Evolutionary conservation across 2,329 filamentous ascomycete species (phyloP), one percentile per base, ranked within the genome.

Genomic region (Paecilomyces niveus): DNA sequence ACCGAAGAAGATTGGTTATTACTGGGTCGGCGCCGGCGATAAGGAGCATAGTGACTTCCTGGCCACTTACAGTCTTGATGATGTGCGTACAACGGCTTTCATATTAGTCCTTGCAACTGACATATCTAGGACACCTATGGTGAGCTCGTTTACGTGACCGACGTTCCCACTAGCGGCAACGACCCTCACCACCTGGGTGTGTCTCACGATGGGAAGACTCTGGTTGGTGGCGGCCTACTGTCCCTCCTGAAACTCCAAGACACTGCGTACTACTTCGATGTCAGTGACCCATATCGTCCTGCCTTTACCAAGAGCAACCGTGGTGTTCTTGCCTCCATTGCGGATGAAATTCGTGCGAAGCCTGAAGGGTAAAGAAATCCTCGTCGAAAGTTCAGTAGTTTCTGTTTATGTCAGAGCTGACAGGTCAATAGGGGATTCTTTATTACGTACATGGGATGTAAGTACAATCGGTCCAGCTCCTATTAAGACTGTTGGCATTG

Each of bases 1-100:
- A 72, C 84, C 84, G 29, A 86, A 86, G 80, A 86, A 86, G 75
- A 83, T 86, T 67, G 84, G 83, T 0, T 85, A 85, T 71, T 85
- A 86, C 73, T 86, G 83, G 83, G 85, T 83, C 56, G 83, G 79
- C 18, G 76, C 84, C 33, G 84, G 81, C 35, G 83, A 86, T 65
- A 85, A 86, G 65, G 65, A 78, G 53, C 83, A 86, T 70, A 80
- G 80, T 64, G 78, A 85, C 62, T 86, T 85, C 69, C 69, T 86
- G 51, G 81, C 81, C 1, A 83, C 83, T 0, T 80, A 81, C 68
- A 82, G 79, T 67, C 77, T 86, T 3, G 83, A 86, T 62, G 83
- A 85, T 74, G 78, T 80, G 63, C 69, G 74, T 63, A 54, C n/a
- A 35, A 54, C 8, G 26, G 31, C 18, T 7, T 6, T 9, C 7